These are phyloP conservation scores for Spergularia azorica DNA, from an alignment of 179 eudicot species.

Conservation along the genomic window DNA sequence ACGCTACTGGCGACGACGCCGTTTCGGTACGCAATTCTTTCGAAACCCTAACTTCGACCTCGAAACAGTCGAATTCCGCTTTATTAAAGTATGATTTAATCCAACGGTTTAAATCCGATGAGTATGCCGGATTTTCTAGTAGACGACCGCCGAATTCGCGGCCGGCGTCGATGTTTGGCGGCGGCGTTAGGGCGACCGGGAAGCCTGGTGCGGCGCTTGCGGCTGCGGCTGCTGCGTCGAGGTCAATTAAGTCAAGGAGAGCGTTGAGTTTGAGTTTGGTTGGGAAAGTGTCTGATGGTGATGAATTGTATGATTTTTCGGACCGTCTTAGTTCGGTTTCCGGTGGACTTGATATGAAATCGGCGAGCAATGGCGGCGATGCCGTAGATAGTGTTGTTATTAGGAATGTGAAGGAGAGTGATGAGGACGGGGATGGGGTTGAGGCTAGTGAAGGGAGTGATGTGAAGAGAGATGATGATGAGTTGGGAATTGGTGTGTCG, in stretches of 20 bases:
- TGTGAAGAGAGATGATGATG: not conserved
- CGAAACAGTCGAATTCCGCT: conserved; percentile 19
- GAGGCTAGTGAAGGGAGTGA: not conserved
- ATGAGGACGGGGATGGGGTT: not conserved
- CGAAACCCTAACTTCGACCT: conserved; percentile 23
- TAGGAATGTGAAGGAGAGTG: conserved; percentile 13
- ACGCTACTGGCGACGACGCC: conserved; percentile 31
- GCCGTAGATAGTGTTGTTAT: conserved; percentile 19
- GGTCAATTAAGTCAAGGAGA: conserved; percentile 58
- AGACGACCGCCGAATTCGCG: conserved; percentile 21
- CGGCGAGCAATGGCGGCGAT: conserved; percentile 26
- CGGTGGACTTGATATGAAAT: conserved; percentile 32
- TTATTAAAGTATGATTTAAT: conserved; percentile 31
- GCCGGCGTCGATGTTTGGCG: conserved; percentile 44
- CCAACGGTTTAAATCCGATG: conserved; percentile 41
- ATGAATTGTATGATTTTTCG: conserved; percentile 27
- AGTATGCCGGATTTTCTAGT: conserved; percentile 22
- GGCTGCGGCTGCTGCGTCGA: conserved; percentile 81
- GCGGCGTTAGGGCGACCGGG: conserved; percentile 47
- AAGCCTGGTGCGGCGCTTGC: conserved; percentile 93
- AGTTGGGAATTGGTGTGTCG: conserved; percentile 5
- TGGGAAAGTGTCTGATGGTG: conserved; percentile 32
- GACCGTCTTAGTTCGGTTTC: conserved; percentile 23
- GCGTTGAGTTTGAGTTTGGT: conserved; percentile 39
- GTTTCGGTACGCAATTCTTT: conserved; percentile 10